Base-by-base conservation (phyloP, 1,284 basidiomycete species). In the Phenoliferia sp. region DNA sequence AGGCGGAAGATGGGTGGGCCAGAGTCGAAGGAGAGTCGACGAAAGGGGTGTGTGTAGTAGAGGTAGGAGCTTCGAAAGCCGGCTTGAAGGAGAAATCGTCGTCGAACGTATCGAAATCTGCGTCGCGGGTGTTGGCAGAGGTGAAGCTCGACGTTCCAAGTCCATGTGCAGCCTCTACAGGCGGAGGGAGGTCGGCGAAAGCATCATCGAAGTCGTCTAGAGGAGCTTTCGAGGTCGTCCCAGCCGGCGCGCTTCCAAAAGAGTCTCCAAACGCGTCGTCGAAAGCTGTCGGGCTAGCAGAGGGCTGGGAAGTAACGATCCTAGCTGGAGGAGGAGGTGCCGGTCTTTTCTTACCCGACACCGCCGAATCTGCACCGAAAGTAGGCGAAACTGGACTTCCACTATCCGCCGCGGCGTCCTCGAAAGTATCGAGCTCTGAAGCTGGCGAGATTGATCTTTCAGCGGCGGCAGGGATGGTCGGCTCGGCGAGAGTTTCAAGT, bases 171-270 rank as follows among this genome's bases (percentile, higher is more conserved):
- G n/a, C n/a, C n/a, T n/a, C n/a, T n/a, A n/a, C 29, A 12, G 63
- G 31, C 16, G 56, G 39, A 16, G 48, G 26, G 9, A 65, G 59
- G 31, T 61, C 64, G 34, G 33, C 36, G 57, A 64, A 64, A 3
- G 63, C 63, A 28, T 34, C 60, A n/a, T 75, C 72, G 32, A 75
- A 75, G 50, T 69, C 72, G 61, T 73, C 71, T 29, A 19, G 68
- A 62, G 7, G 59, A 26, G 32, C 26, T 7, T 44, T 26, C 28
- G 62, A 22, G 0, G 61, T 28, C 35, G 60, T 29, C 12, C 12
- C 39, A 5, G 59, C 36, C 9, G 55, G 35, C 31, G 36, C 9
- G 29, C 69, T 61, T 22, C 60, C 66, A 39, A 74, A 73, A 7
- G 69, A 68, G 48, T 69, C 67, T 16, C 70, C 71, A 56, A 74